Evolutionary conservation across 208 protist genomes (phyloP).

Genomic region (Giardia duodenalis): DNA sequence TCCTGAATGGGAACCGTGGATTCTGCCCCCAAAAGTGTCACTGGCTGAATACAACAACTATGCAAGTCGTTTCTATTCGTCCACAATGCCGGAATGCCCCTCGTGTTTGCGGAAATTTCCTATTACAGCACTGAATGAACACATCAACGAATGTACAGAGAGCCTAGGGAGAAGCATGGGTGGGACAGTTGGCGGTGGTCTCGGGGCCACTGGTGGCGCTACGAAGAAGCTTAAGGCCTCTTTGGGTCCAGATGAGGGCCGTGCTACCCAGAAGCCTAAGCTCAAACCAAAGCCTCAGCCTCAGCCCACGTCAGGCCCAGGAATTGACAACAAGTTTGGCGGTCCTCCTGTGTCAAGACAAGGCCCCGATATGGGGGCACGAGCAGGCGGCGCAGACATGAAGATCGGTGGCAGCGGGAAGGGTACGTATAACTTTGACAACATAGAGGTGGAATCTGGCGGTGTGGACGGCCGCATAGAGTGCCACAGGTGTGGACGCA

Average conservation of each 20-base stretch:
- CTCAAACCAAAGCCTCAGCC: not conserved
- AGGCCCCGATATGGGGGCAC: not conserved
- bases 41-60: not conserved
- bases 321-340: not conserved
- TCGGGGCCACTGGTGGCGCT: not conserved
- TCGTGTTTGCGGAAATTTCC: not conserved
- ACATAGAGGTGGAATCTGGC: not conserved
- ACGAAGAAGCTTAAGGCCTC: not conserved
- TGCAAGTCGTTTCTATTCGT: not conserved
- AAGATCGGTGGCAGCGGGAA: not conserved
- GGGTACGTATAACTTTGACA: not conserved
- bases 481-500: not conserved
- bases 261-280: too few species aligned
- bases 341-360: not conserved
- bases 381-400: not conserved
- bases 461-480: not conserved
- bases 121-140: not conserved
- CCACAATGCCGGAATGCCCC: not conserved
- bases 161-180: not conserved
- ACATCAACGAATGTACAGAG: constrained; percentile 7
- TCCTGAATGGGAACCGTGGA: constrained; percentile 17
- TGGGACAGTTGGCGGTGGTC: not conserved
- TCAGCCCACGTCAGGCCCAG: not conserved
- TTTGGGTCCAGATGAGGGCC: not conserved
- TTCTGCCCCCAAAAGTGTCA: not conserved